phyloP scores from a whole-genome alignment of 2,329 filamentous ascomycete genomes.

The Incumbomyces delicatus region DNA sequence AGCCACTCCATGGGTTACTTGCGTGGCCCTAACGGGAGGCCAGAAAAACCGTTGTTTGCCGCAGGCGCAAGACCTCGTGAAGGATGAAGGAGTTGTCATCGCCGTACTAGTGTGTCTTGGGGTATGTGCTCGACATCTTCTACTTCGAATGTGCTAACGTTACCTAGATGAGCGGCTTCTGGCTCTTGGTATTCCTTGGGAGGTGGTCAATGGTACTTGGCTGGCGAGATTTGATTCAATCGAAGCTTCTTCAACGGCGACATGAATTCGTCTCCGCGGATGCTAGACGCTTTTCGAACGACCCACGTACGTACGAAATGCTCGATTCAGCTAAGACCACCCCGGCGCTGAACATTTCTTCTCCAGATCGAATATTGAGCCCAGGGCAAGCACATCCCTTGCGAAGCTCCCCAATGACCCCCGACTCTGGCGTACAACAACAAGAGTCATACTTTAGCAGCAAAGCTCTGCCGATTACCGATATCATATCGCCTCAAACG shows the following conservation, averaged over 20 bases:
- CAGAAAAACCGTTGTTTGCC: constrained; percentile 59
- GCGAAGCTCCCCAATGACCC: constrained; percentile 23
- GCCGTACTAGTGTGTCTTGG: constrained; percentile 75
- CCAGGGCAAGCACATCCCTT: constrained; percentile 23
- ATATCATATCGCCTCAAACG: constrained; percentile 18
- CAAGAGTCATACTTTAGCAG: constrained; percentile 21
- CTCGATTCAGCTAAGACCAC: constrained; percentile 33
- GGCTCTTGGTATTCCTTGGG: constrained; percentile 71
- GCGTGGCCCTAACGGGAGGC: constrained; percentile 50
- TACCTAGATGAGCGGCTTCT: constrained; percentile 66
- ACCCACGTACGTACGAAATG: constrained; percentile 71
- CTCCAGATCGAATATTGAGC: constrained; percentile 14
- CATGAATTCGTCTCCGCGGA: constrained; percentile 87
- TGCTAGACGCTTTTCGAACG: constrained; percentile 52
- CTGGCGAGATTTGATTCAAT: constrained; percentile 60
- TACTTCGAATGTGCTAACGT: constrained; percentile 21
- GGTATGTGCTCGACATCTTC: constrained; percentile 41
- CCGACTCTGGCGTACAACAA: constrained; percentile 26
- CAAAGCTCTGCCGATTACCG: constrained; percentile 18
- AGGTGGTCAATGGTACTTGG: constrained; percentile 76
- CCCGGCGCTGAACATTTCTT: constrained; percentile 18
- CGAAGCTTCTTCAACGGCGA: constrained; percentile 37
- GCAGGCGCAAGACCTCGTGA: constrained; percentile 51
- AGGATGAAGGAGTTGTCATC: constrained; percentile 66
- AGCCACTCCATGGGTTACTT: constrained; percentile 58